Conservation (phyloP, 1,139 yeast species). For the Taiozyma sp. region DNA sequence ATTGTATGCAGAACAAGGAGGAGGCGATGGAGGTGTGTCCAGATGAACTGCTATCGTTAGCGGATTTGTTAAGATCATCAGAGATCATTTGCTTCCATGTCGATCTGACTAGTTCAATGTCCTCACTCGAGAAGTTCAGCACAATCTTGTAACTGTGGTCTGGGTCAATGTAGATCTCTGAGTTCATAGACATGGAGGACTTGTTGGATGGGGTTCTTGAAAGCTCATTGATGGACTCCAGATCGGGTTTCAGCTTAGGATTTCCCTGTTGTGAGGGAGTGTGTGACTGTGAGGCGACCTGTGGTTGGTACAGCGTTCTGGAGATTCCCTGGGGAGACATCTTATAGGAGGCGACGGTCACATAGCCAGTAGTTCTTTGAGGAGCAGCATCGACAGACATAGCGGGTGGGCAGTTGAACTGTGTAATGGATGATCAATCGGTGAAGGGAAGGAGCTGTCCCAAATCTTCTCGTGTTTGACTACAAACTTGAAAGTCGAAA, state of each 20-base stretch:
- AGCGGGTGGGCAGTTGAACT: not conserved
- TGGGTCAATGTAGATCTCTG: slow-evolving; percentile 8
- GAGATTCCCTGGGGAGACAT: slow-evolving; percentile 5
- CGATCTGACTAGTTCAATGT: slow-evolving; percentile 31
- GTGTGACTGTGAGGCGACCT: not conserved
- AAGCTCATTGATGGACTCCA: slow-evolving; percentile 6
- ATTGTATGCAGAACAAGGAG: slow-evolving; percentile 54
- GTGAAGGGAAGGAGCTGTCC: not conserved
- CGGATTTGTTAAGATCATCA: slow-evolving; percentile 21
- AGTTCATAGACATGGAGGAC: slow-evolving; percentile 6
- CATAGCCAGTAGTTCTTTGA: slow-evolving; percentile 1
- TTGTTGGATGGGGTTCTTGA: slow-evolving; percentile 5
- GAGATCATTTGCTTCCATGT: slow-evolving; percentile 35
- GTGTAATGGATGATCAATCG: not conserved
- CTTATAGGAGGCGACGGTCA: slow-evolving; percentile 5
- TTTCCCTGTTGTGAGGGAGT: not conserved
- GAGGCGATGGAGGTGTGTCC: slow-evolving; percentile 32
- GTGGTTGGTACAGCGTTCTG: slow-evolving; percentile 5
- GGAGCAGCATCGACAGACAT: not conserved
- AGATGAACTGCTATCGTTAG: slow-evolving; percentile 6
- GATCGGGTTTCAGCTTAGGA: slow-evolving; percentile 1
- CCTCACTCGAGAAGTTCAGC: slow-evolving; percentile 29
- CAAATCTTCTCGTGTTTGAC: not conserved
- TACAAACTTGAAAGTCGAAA: not conserved
- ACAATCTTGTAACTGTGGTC: slow-evolving; percentile 14